Evolutionary conservation across 176 grass and related monocot genomes (phyloP), one percentile per base, ranked within the genome.

Genomic region (Oryza longistaminata): DNA sequence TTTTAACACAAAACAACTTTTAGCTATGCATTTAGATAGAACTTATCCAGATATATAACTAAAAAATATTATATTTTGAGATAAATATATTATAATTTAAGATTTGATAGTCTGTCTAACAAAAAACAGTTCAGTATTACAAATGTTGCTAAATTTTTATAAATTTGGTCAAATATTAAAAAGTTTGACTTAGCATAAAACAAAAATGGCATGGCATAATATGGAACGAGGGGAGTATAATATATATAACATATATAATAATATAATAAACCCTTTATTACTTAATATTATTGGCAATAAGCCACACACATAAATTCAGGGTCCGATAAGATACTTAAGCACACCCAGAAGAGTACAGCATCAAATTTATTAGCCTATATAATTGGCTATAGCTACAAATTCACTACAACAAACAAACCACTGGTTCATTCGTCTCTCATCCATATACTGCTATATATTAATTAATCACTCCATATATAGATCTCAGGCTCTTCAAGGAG

Each of bases 401-500:
- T 78, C 55, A 44, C 55, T 88, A 81, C 61, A 22, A 68, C 81
- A 74, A 80, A 68, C 81, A 74, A 80, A 68, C 81, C 14, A 11
- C 70, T 65, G 62, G 21, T 66, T 75, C 70, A 35, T 58, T n/a
- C 19, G 4, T 49, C 46, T 43, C 42, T 43, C 12, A 58, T n/a
- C 53, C 53, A 58, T 58, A 14, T 58, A 58, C 53, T 58, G 8
- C 17, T 58, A 21, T 58, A 21, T 31, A 31, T 31, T 31, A 31
- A 31, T 31, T 31, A 31, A 31, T 31, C 29, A n/a, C 17, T 58
- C 6, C 52, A 21, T 58, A 58, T 10, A 8, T 10, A 58, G 21
- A 58, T 10, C 34, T 35, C 34, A 11, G 11, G 13, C n/a, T 50
- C 52, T 81, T 98, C 96, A 98, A 40, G 96, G 96, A 42, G 93